phyloP scores from a whole-genome alignment of 306 rosid species.

The Luffa acutangula region DNA sequence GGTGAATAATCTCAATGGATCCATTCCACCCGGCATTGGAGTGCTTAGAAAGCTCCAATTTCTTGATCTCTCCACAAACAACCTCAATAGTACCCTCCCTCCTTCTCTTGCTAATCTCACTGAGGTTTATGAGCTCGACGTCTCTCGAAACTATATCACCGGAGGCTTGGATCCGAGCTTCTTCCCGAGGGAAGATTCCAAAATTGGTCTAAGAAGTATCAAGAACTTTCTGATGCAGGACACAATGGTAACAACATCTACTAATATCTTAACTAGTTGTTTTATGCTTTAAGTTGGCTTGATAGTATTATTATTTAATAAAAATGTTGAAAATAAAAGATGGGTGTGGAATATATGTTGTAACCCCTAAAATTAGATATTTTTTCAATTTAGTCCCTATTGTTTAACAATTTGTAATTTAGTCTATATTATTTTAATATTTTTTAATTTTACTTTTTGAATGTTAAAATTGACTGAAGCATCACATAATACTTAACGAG shows the following conservation, averaged over 20 bases:
- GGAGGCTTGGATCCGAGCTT: slow-evolving; percentile 30
- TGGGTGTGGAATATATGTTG: too few species aligned
- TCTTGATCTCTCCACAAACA: slow-evolving; percentile 42
- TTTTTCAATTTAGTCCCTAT: too few species aligned
- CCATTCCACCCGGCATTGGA: slow-evolving; percentile 38
- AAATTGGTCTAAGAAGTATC: slow-evolving; percentile 24
- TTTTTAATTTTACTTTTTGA: too few species aligned
- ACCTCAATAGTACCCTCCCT: slow-evolving; percentile 34
- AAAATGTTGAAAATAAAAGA: too few species aligned
- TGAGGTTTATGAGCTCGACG: slow-evolving; percentile 35
- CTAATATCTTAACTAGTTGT: too few species aligned
- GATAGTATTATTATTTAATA: too few species aligned
- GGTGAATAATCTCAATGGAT: slow-evolving; percentile 30
- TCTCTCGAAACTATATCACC: slow-evolving; percentile 29
- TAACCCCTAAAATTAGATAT: too few species aligned
- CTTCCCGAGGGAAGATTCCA: slow-evolving; percentile 25
- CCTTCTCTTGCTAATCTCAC: slow-evolving; percentile 43
- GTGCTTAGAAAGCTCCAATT: slow-evolving; percentile 25
- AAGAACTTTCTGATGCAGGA: slow-evolving; percentile 30
- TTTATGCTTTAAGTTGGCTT: too few species aligned
- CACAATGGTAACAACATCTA: neutral
- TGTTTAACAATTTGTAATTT: too few species aligned
- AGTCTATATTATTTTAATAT: too few species aligned
- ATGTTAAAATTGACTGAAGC: too few species aligned
- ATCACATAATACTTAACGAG: too few species aligned